These are phyloP conservation scores for Berkeleyomyces rouxiae DNA, from an alignment of 2,329 filamentous ascomycete genomes.

Conservation along the genomic window DNA sequence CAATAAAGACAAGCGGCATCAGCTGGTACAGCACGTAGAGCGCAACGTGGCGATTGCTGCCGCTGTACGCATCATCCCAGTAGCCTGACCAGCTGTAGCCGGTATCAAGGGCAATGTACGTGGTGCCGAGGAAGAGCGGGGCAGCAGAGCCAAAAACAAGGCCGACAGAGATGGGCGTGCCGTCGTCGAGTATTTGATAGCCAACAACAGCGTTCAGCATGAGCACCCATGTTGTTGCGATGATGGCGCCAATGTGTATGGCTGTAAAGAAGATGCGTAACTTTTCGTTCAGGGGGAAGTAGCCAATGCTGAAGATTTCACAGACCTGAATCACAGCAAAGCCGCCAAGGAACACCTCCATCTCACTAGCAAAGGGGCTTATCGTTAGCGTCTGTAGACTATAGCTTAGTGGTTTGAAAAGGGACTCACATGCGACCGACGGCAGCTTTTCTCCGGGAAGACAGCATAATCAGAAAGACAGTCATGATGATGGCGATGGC, in stretches of 20 bases:
- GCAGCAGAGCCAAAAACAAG: conserved; percentile 55
- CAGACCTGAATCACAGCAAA: conserved; percentile 83
- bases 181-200: conserved; percentile 86
- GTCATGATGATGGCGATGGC: conserved; percentile 57
- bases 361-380: conserved; percentile 47
- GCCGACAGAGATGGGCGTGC: conserved; percentile 66
- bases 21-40: conserved; percentile 93
- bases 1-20: conserved; percentile 73
- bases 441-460: conserved; percentile 80
- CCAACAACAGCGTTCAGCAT: conserved; percentile 85
- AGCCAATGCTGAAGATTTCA: conserved; percentile 91
- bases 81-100: conserved; percentile 70
- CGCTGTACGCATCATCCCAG: conserved; percentile 45
- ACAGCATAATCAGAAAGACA: conserved; percentile 54
- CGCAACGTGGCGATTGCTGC: conserved; percentile 59
- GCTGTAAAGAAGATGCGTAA: conserved; percentile 73
- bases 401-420: neutral
- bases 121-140: conserved; percentile 70
- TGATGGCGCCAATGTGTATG: conserved; percentile 77
- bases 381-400: conserved; percentile 10
- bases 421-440: conserved; percentile 66
- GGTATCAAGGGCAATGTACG: conserved; percentile 90
- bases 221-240: conserved; percentile 76
- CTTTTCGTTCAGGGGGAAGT: conserved; percentile 55
- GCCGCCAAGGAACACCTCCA: conserved; percentile 79